Percentiles rank a stretch among this genome's conserved stretches.
phyloP scores from a whole-genome alignment of 106 monocot species.

The Chionographis japonica region DNA sequence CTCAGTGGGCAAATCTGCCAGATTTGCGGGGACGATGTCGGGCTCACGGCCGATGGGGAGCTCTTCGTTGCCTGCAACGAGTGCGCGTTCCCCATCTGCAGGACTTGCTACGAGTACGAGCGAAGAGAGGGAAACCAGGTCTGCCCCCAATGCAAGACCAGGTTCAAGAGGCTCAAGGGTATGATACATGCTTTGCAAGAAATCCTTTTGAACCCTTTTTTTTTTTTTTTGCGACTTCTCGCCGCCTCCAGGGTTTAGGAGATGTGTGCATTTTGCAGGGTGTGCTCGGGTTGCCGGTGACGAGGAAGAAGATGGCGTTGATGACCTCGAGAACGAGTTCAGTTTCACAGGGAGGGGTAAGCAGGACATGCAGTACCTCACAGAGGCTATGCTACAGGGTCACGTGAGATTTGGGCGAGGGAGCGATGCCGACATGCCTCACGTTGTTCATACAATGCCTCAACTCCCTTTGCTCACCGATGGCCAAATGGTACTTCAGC shows the following conservation, averaged over 20 bases:
- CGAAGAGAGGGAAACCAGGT: too few species aligned
- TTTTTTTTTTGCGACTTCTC: too few species aligned
- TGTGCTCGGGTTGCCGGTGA: constrained; percentile 81
- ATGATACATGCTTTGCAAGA: background rate
- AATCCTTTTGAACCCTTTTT: too few species aligned
- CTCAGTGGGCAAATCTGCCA: too few species aligned
- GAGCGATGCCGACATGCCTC: constrained; percentile 46
- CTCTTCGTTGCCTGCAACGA: too few species aligned
- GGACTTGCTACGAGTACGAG: too few species aligned
- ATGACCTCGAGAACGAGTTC: constrained; percentile 97
- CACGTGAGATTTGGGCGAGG: constrained; percentile 94
- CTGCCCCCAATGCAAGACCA: too few species aligned
- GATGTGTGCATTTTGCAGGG: constrained; percentile 23
- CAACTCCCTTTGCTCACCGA: constrained; percentile 86
- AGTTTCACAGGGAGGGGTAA: constrained; percentile 35
- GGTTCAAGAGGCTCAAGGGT: too few species aligned
- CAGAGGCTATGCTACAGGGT: constrained; percentile 74
- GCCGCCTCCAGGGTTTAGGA: background rate
- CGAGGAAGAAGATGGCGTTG: constrained; percentile 89
- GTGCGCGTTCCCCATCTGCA: too few species aligned
- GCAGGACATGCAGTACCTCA: constrained; percentile 49
- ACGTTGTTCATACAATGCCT: constrained; percentile 45
- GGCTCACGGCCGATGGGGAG: too few species aligned
- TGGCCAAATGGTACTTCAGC: constrained; percentile 71
- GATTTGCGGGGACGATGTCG: too few species aligned